Base-by-base conservation (phyloP, 73 alveolate species). In the Tetrahymena borealis region DNA sequence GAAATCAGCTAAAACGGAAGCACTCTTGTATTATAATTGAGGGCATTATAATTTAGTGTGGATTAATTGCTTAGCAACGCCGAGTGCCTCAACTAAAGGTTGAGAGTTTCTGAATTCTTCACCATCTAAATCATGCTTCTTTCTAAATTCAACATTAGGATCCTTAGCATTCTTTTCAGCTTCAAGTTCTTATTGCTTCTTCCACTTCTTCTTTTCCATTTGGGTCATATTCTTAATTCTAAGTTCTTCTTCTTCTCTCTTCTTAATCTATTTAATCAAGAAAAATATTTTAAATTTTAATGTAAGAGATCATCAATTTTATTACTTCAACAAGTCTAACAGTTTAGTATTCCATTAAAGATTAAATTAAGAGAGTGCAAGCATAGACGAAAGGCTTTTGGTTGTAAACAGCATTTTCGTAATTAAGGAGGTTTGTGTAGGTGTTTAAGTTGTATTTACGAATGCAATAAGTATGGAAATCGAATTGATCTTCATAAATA, bases 401-500 rank as follows among this genome's bases (percentile, higher is more conserved):
- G 91, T 95, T 91, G 90, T 91, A 96, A 40, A 95, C 90, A 18
- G 78, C 79, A 40, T 96, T 97, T 91, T 94, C 96, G 90, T 94
- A 91, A 7, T 94, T 96, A 40, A 96, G 94, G 94, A 93, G 91
- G 36, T 96, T 35, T 78, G 92, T 78, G 33, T 93, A 95, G 36
- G 97, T 95, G 39, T 93, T 96, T 39, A 98, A 32, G 93, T 97
- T 98, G 93, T 94, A 96, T 94, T 96, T 97, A 92, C 99, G 95
- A 90, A 98, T 79, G 16, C 98, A 98, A 95, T 95, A 98, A 91
- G 95, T 91, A 93, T 98, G 98, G 91, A 98, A 97, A 91, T 98
- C 99, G 91, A 95, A 96, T 94, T 97, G 95, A 90, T 98, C 99
- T 94, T 97, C 99, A 91, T 90, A 94, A 97, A 98, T 97, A 43